Evolutionary conservation across 2,329 filamentous ascomycete genomes (phyloP), one percentile per base, ranked within the genome.

Genomic region (Ceratocystis eucalypticola): DNA sequence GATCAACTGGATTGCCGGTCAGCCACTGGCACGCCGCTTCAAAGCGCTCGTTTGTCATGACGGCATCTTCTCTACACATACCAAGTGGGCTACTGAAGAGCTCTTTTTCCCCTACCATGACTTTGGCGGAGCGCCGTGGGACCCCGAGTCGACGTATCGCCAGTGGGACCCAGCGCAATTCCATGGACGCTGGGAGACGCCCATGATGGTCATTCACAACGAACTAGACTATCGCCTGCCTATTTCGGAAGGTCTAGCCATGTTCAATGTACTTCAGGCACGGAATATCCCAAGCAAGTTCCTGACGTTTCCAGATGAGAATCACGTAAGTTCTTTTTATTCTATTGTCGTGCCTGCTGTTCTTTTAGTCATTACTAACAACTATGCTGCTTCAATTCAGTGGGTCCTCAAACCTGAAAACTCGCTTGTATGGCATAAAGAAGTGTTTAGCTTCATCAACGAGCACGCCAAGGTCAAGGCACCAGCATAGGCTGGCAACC

Each of bases 371-470:
- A 5, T 62, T 44, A 15, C n/a, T 62, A 53, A 46, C 53, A 33
- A 33, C n/a, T 46, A 17, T 22, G 20, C 12, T 45, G 3, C 30
- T 8, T 59, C 5, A 30, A 30, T 8, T 53, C 63, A 85, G 83
- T 87, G 90, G 90, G 91, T 96, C 3, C 73, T 96, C 65, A 96
- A 96, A 74, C 89, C 88, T 0, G 93, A 96, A 76, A 97, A 97
- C 74, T 88, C 86, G 2, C 77, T 96, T 20, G 81, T 95, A 22
- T 97, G 94, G 94, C 91, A 97, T 72, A 83, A 83, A 66, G 88
- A 91, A 67, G 91, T 97, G 17, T 73, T 96, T 37, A 84, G 84
- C 66, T 96, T 89, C 85, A 86, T 87, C 69, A 87, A 86, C 71
- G 82, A 84, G 72, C 84, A 83, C 70, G 80, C 80, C 28, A 80